Percentiles rank a stretch among this genome's conserved stretches.
Evolutionary conservation across 208 protist genomes (phyloP).

Genomic region (Trypanosoma brucei): DNA sequence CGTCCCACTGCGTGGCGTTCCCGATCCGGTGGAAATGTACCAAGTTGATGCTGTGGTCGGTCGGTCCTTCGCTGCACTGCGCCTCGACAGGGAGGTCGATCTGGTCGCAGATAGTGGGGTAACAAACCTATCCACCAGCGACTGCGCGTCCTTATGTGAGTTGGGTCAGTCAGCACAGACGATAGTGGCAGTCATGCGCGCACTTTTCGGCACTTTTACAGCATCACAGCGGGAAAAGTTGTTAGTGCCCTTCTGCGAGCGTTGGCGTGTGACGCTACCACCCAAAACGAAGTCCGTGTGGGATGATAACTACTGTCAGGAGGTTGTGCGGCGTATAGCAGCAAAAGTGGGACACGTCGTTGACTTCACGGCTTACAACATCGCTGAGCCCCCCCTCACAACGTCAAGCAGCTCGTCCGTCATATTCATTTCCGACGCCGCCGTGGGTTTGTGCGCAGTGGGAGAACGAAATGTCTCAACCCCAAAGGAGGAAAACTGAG

Average conservation of each 20-base stretch:
- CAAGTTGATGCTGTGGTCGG: conserved; percentile 2
- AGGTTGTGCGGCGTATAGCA: not conserved
- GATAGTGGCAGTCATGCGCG: not conserved
- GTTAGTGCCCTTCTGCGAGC: conserved; percentile 1
- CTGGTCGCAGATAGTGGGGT: not conserved
- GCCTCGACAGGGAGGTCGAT: conserved; percentile 3
- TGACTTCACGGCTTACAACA: not conserved
- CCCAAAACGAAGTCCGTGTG: not conserved
- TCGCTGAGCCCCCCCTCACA: not conserved
- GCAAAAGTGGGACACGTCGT: not conserved
- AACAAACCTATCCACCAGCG: not conserved
- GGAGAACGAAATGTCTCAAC: no score
- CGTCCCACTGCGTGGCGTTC: conserved; percentile 45
- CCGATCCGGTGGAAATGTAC: conserved; percentile 42
- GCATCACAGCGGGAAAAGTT: not conserved
- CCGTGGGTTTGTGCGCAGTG: no score
- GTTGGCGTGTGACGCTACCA: not conserved
- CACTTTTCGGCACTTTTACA: not conserved
- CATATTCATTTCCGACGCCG: not conserved
- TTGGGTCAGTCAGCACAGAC: not conserved
- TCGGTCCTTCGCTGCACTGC: conserved; percentile 4
- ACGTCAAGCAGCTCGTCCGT: not conserved
- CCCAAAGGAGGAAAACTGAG: no score
- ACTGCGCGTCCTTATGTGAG: not conserved
- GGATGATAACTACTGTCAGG: conserved; percentile 2